Evolutionary conservation across 352 stramenopile species (phyloP).

Genomic region (Globisporangium cederbergense): DNA sequence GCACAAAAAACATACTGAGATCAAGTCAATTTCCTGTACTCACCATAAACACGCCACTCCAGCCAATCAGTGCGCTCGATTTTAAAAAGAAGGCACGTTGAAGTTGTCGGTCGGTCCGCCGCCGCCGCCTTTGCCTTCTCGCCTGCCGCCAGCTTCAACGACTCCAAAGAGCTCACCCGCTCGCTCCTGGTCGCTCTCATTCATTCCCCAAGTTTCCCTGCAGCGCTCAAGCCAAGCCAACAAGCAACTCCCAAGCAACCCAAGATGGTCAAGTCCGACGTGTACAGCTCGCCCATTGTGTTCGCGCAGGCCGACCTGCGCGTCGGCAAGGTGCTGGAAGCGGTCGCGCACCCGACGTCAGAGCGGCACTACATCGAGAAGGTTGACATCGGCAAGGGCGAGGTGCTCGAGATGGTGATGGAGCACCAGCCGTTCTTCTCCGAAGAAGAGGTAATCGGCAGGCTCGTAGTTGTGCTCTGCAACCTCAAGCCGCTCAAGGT

Average conservation of each 20-base stretch:
- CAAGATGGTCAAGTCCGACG: constrained; percentile 74
- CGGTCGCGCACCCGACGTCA: constrained; percentile 59
- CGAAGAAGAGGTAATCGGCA: constrained; percentile 66
- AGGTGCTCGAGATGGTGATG: constrained; percentile 71
- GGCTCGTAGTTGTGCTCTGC: constrained; percentile 69
- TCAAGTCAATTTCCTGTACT: background rate
- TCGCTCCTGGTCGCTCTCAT: background rate
- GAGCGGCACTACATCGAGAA: constrained; percentile 76
- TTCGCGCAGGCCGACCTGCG: constrained; percentile 68
- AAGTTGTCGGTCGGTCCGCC: constrained; percentile 22
- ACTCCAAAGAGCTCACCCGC: background rate
- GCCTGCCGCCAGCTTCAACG: background rate
- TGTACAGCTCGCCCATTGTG: constrained; percentile 70
- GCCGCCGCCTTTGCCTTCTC: background rate
- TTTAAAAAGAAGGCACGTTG: constrained; percentile 32
- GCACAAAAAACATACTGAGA: background rate
- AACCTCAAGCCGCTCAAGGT: constrained; percentile 81
- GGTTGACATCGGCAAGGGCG: constrained; percentile 71
- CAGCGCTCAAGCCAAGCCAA: constrained; percentile 15
- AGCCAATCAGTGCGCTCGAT: constrained; percentile 20
- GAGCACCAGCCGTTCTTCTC: constrained; percentile 76
- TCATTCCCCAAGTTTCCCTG: constrained; percentile 55
- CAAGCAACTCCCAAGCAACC: background rate
- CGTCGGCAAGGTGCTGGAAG: constrained; percentile 68
- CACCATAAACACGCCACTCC: too few species aligned